Evolutionary conservation across 1,139 yeast genomes (phyloP).

Genomic region (Meyerozyma carpophila): DNA sequence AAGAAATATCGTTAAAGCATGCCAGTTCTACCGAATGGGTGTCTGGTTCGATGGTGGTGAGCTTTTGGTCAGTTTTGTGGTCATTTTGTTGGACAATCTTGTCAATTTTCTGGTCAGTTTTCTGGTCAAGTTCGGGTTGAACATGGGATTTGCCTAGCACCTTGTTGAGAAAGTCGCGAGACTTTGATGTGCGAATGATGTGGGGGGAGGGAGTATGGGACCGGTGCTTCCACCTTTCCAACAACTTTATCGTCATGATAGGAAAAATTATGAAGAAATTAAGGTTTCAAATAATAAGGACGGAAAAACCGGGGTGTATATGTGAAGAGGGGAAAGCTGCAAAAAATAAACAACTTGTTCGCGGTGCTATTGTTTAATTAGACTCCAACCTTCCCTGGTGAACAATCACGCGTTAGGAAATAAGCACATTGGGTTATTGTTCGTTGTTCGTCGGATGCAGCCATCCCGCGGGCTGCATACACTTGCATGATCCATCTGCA

Average conservation of each 20-base stretch:
- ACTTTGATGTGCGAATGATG: not conserved
- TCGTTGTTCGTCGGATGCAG: too few relatives aligned
- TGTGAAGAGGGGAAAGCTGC: not conserved
- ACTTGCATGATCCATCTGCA: too few relatives aligned
- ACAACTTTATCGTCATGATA: not conserved
- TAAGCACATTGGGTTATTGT: not conserved
- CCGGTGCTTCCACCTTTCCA: not conserved
- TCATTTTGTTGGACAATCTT: too few relatives aligned
- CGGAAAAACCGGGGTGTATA: not conserved
- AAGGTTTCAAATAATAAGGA: not conserved
- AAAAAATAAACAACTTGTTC: slow-evolving; percentile 1
- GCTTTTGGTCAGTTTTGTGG: not conserved
- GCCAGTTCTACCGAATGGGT: not conserved
- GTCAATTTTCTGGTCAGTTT: too few relatives aligned
- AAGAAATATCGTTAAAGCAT: not conserved
- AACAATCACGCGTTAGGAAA: not conserved
- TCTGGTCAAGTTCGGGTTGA: not conserved
- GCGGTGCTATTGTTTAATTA: not conserved
- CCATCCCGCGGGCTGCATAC: too few relatives aligned
- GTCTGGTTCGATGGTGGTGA: not conserved
- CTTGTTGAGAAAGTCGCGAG: not conserved
- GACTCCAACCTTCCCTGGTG: not conserved
- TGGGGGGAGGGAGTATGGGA: not conserved
- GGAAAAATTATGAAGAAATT: not conserved
- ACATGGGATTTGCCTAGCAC: not conserved